phyloP scores from a whole-genome alignment of 768 basidiomycete genomes.

The Boletales sp. region DNA sequence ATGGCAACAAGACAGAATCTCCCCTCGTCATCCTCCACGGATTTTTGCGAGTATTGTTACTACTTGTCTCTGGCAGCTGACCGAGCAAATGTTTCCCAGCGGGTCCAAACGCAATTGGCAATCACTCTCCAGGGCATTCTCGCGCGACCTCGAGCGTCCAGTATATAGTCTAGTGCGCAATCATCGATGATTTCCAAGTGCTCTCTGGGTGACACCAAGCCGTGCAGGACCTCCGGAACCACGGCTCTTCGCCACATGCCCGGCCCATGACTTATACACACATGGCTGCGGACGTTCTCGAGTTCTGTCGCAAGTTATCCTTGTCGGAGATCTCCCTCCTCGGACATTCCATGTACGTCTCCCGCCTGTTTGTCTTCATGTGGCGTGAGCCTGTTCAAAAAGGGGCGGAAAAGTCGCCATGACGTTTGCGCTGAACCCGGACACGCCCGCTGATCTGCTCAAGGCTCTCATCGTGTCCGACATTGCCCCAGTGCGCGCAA shows the following conservation, averaged over 20 bases:
- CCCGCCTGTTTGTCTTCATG: neutral
- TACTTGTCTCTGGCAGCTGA: neutral
- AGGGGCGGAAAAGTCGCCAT: constrained; percentile 89
- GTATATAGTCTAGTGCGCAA: constrained; percentile 67
- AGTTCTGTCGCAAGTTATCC: constrained; percentile 55
- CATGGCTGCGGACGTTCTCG: constrained; percentile 77
- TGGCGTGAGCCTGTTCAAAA: constrained; percentile 3
- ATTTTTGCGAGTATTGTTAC: constrained; percentile 46
- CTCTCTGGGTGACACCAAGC: neutral
- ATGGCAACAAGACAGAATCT: constrained; percentile 31
- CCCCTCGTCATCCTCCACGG: constrained; percentile 62
- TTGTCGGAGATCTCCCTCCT: constrained; percentile 67
- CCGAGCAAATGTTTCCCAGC: constrained; percentile 34
- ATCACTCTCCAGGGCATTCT: constrained; percentile 73
- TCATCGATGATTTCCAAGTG: neutral
- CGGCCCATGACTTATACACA: constrained; percentile 69
- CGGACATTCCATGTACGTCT: constrained; percentile 85
- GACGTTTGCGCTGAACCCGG: constrained; percentile 53
- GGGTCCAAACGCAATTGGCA: constrained; percentile 91
- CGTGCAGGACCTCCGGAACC: constrained; percentile 81
- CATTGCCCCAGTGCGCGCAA: constrained; percentile 67
- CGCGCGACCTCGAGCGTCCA: constrained; percentile 57
- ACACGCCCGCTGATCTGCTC: constrained; percentile 40
- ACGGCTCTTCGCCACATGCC: constrained; percentile 77
- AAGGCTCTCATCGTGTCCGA: constrained; percentile 71